Base-by-base conservation (phyloP, 1,284 basidiomycete genomes). In the Trametes pubescens region DNA sequence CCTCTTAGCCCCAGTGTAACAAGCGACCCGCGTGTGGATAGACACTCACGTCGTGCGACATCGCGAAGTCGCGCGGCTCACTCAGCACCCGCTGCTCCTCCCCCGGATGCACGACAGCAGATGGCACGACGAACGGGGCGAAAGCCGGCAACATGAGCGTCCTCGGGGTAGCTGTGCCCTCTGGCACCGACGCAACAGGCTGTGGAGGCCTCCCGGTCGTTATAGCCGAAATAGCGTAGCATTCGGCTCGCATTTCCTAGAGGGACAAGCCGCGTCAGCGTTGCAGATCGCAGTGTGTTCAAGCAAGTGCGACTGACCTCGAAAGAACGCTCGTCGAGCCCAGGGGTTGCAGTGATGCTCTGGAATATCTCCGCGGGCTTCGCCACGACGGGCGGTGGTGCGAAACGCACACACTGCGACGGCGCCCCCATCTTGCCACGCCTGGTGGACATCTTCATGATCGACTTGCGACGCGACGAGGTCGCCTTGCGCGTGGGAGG, bases 341-440 rank as follows among this genome's bases (percentile, higher is more conserved):
- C 43, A 2, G 54, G 38, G 16, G 49, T 52, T 5, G 54, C 54
- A 14, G 29, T 46, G 55, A 62, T 52, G 55, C 61, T 62, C 35
- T 56, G 53, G 34, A 62, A 53, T 32, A 51, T 29, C 38, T 48
- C 26, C 13, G 24, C 13, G 7, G 6, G 11, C 40, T 11, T 4
- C 47, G 47, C 24, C 13, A 24, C 47, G 24, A 16, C 13, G 24
- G 24, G 11, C 47, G 9, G 8, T 14, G 24, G 24, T 16, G 24
- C 2, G 24, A 7, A 24, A 13, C 14, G 47, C 11, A 26, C 22
- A 16, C 26, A 2, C 11, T 29, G 47, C 24, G 47, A 5, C 24
- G 47, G 10, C 24, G 24, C 2, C 5, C 47, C 14, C 24, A 10
- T 26, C 8, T 10, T 29, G 1, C 13, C 24, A 2, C 44, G 44